Evolutionary conservation across 2,329 filamentous ascomycete species (phyloP).

Genomic region (Trichoderma semiorbis): DNA sequence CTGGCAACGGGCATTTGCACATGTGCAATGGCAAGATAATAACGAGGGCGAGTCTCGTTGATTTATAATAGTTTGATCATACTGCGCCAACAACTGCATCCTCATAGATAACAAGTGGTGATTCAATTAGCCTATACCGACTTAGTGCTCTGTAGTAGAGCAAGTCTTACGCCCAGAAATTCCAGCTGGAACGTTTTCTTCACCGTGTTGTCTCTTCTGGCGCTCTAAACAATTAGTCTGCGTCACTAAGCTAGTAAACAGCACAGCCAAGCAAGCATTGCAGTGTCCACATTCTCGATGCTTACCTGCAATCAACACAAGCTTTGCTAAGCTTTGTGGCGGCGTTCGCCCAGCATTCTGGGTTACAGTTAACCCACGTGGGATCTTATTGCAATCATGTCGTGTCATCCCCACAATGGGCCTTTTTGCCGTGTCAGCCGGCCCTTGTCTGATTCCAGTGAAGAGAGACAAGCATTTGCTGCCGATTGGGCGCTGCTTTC

Average conservation of each 20-base stretch:
- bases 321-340: neutral
- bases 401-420: neutral
- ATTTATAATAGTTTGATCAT: neutral
- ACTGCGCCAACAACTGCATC: neutral
- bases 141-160: neutral
- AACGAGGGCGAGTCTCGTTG: neutral
- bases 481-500: neutral
- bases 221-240: neutral
- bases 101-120: neutral
- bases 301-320: neutral
- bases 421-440: neutral
- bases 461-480: neutral
- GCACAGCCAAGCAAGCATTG: neutral
- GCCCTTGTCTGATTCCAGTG: neutral
- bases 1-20: neutral
- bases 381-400: neutral
- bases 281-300: neutral
- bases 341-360: neutral
- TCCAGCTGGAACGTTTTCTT: neutral
- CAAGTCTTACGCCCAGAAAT: neutral
- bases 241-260: neutral
- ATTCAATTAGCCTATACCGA: neutral
- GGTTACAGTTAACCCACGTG: neutral
- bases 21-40: neutral
- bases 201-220: neutral